Conservation (phyloP, 371 early-diverging fungal species). For the Syncephalastrum monosporum region DNA sequence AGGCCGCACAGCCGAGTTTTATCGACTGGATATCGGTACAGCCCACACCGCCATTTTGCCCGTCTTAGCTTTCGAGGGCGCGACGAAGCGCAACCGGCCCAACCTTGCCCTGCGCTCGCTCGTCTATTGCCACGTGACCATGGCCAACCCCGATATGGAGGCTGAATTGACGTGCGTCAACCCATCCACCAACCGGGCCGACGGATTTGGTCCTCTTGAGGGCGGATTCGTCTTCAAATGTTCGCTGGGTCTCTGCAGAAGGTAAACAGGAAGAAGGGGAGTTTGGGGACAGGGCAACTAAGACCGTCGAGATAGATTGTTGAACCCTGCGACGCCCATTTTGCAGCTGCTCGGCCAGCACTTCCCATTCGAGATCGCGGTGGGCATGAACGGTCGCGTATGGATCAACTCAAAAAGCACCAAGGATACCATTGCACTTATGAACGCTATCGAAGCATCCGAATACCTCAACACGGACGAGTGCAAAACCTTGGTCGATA, state of each 20-base stretch:
- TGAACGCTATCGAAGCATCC: constrained; percentile 75
- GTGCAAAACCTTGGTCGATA: constrained; percentile 68
- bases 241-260: constrained; percentile 75
- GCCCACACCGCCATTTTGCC: constrained; percentile 83
- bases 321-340: constrained; percentile 71
- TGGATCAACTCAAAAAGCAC: constrained; percentile 79
- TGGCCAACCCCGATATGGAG: constrained; percentile 95
- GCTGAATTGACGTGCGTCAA: constrained; percentile 92
- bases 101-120: constrained; percentile 67
- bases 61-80: constrained; percentile 91
- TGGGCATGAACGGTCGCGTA: constrained; percentile 92
- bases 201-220: constrained; percentile 81
- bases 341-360: constrained; percentile 65
- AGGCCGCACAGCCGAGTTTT: constrained; percentile 72
- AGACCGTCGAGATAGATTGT: constrained; percentile 46
- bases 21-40: constrained; percentile 90
- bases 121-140: constrained; percentile 81
- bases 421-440: constrained; percentile 61
- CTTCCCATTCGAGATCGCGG: constrained; percentile 84
- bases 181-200: constrained; percentile 67
- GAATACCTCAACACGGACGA: constrained; percentile 65
- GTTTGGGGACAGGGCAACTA: neutral
- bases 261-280: constrained; percentile 33
- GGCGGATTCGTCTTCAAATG: constrained; percentile 69
- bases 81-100: constrained; percentile 90